Conservation (phyloP, 1,284 basidiomycete genomes). For the Malassezia sp. region DNA sequence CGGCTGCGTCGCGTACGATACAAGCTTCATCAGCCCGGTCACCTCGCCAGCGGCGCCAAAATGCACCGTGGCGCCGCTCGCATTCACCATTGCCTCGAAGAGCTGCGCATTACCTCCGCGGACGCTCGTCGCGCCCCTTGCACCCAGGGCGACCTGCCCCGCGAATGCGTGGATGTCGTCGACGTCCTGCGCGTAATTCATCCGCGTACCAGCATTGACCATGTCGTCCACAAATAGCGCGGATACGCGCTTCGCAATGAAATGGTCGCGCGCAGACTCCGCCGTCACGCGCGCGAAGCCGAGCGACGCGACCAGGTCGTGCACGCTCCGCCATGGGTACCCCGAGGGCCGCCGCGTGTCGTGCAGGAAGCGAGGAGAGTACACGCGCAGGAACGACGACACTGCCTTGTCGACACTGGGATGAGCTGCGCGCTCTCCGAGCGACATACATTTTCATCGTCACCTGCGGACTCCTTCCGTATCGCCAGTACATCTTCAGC, state of each 20-base stretch:
- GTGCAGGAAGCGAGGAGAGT: slow-evolving; percentile 54
- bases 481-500: slow-evolving; percentile 54
- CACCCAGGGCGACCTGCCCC: slow-evolving; percentile 62
- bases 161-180: slow-evolving; percentile 69
- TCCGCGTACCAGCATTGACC: slow-evolving; percentile 68
- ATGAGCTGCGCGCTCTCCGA: neutral
- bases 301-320: slow-evolving; percentile 53
- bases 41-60: slow-evolving; percentile 31
- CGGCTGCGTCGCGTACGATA: too few relatives aligned
- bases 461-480: slow-evolving; percentile 61
- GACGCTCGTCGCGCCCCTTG: slow-evolving; percentile 59
- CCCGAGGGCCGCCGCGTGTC: slow-evolving; percentile 10
- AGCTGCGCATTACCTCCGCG: slow-evolving; percentile 73
- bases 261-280: slow-evolving; percentile 39
- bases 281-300: slow-evolving; percentile 49
- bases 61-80: slow-evolving; percentile 52
- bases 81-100: slow-evolving; percentile 67
- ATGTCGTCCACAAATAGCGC: slow-evolving; percentile 56
- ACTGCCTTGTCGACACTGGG: slow-evolving; percentile 54
- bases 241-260: slow-evolving; percentile 21
- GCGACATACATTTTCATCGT: slow-evolving; percentile 46
- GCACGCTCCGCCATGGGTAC: slow-evolving; percentile 56
- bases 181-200: slow-evolving; percentile 69
- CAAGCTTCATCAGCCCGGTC: slow-evolving; percentile 33
- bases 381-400: slow-evolving; percentile 53